Percentiles rank a stretch among this genome's conserved stretches.
phyloP scores from a whole-genome alignment of 805 yeast species.

The Candida sonorensis region DNA sequence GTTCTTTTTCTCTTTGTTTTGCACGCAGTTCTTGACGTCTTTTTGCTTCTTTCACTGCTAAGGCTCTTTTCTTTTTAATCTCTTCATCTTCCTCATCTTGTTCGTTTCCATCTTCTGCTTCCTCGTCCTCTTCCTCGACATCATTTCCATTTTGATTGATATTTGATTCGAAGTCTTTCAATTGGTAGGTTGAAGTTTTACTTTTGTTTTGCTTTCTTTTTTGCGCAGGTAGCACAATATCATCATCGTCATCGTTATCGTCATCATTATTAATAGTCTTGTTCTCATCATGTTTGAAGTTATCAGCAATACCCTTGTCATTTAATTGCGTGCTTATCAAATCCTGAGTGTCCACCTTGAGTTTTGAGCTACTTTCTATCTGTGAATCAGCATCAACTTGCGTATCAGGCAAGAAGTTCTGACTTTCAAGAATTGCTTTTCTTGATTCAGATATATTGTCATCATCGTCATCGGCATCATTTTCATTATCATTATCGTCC shows the following conservation, averaged over 20 bases:
- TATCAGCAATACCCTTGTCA: no score
- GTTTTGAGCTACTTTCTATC: no score
- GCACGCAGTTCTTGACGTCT: constrained; percentile 17
- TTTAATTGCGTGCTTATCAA: no score
- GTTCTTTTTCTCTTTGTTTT: constrained; percentile 35
- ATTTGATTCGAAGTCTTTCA: no score
- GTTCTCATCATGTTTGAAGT: no score
- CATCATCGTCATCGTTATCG: constrained; percentile 23
- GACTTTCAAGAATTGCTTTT: constrained; percentile 19
- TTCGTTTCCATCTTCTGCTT: constrained; percentile 10
- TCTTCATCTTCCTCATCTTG: constrained; percentile 33
- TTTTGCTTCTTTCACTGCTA: constrained; percentile 18
- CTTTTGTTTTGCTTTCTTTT: no score
- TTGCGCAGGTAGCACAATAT: no score
- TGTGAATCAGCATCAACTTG: constrained; percentile 20
- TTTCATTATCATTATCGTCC: constrained; percentile 10
- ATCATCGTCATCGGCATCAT: constrained; percentile 20
- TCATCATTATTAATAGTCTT: constrained; percentile 12
- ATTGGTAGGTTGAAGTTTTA: no score
- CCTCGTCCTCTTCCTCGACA: background rate
- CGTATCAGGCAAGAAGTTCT: constrained; percentile 24
- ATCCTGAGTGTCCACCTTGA: no score
- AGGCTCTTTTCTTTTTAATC: constrained; percentile 24
- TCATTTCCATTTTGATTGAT: background rate
- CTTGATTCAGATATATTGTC: constrained; percentile 3